Base-by-base conservation (phyloP, 2,329 filamentous ascomycete genomes). In the Alternaria rosae region DNA sequence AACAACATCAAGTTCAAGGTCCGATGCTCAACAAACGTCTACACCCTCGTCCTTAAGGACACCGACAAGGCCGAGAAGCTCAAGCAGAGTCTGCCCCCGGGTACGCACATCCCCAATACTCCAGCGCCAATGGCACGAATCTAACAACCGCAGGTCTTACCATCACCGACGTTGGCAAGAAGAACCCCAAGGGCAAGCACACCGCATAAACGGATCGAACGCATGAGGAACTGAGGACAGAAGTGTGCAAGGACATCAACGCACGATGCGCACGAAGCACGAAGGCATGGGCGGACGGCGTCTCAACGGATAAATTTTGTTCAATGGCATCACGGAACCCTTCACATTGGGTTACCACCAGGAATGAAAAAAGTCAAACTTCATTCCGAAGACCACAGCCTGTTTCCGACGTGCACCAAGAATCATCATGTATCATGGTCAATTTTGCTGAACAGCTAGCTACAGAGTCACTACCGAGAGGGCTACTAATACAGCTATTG, bases 1-100 rank as follows among this genome's bases (percentile, higher is more conserved):
- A 88, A 91, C 83, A 91, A 94, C 88, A 94, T 95, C 91, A 99
- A 99, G 92, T 98, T 99, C 93, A 99, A 99, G 93, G 94, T 99
- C 89, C 93, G 95, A 85, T 98, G 95, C 91, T 88, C 92, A 83
- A 89, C 90, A 81, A 90, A 95, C 88, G 88, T 99, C 77, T 99
- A 99, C 92, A 97, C 95, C 77, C 91, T 99, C 78, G 92, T 97
- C 82, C 91, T 99, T 80, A 97, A 97, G 90, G 95, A 99, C 86
- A 89, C 89, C 81, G 95, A 97, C 83, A 98, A 98, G 92, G 96
- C 94, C 85, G 95, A 98, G 88, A 99, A 99, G 92, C 91, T 99
- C 77, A 98, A 97, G 93, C 94, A 98, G 89, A 93, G 90, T 83
- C 88, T 99, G 72, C 96, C 95, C 80, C 96, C 95, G 78, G 92